Base-by-base conservation (phyloP, 805 yeast species). In the Crinitomyces ghanaensis region DNA sequence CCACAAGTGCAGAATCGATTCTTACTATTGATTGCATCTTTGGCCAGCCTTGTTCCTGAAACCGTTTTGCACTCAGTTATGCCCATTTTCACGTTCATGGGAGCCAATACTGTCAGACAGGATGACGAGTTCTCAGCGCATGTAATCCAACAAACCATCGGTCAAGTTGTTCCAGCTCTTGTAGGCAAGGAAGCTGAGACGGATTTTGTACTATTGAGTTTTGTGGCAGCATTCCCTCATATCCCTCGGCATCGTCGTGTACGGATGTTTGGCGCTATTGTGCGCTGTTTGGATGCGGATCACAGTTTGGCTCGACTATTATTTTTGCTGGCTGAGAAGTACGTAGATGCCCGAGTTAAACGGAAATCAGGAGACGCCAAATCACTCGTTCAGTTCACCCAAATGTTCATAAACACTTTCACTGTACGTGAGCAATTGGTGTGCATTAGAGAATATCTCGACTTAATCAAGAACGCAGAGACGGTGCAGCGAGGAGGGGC, bases 21-120 rank as follows among this genome's bases (percentile, higher is more conserved):
- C 32, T 62, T 91, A 38, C 62, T 88, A 38, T 88, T 91, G 18
- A 75, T 91, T 44, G 80, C 96, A 2, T 78, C 84, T 31, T 62
- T 91, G 44, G 97, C 97, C 1, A 65, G 84, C 1, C 60, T 91
- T 36, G 81, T 88, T 8, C 95, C 97, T 6, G 96, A 88, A 50
- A 72, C 80, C 19, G 85, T 91, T 19, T 63, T 91, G 34, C 97
- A 91, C 59, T 81, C 95, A 2, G 95, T 91, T 6, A 91, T 91
- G 98, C 98, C 98, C n/a, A 88, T 91, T 33, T 91, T 91, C 64
- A 91, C 98, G 1, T 91, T 91, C 49, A 91, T 91, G 97, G 98
- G 98, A 39, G 94, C 97, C 8, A 93, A 85, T 50, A 86, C 96
- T 9, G 72, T 91, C 33, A 77, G 95, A 49, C 95, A 91, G 59